These are phyloP conservation scores for Solanum stenotomum DNA, from an alignment of 257 asterid species.

Conservation along the genomic window DNA sequence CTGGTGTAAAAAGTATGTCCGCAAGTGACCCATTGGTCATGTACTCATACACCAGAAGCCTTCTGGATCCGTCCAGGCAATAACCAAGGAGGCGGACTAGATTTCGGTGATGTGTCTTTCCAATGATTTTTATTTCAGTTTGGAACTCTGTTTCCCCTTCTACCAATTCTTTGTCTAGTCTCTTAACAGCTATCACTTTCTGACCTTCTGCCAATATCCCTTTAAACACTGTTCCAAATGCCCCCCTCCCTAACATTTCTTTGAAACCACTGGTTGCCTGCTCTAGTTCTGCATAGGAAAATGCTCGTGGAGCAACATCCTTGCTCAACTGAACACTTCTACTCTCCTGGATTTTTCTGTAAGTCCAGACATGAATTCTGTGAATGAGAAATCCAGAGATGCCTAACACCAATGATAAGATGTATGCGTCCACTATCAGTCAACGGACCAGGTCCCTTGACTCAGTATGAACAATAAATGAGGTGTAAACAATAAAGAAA, in stretches of 20 bases:
- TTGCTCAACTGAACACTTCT: constrained; percentile 1
- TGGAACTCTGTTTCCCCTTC: constrained; percentile 22
- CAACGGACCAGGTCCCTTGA: no score
- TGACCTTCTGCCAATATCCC: constrained; percentile 9
- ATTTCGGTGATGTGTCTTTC: no score
- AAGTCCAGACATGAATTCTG: background rate
- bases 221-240: constrained; percentile 38
- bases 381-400: background rate
- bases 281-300: constrained; percentile 19
- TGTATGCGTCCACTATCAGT: no score
- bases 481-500: no score
- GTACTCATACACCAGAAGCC: no score
- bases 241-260: constrained; percentile 39
- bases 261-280: constrained; percentile 29
- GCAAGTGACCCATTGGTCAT: no score
- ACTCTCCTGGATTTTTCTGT: background rate
- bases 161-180: constrained; percentile 18
- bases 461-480: no score
- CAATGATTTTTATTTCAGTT: no score
- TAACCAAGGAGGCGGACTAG: no score
- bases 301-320: constrained; percentile 18
- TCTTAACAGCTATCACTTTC: constrained; percentile 37
- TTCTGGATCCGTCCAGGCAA: no score
- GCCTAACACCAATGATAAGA: no score
- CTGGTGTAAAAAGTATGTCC: no score